phyloP scores from a whole-genome alignment of 139 green algal species.

The Ulvella scutata region DNA sequence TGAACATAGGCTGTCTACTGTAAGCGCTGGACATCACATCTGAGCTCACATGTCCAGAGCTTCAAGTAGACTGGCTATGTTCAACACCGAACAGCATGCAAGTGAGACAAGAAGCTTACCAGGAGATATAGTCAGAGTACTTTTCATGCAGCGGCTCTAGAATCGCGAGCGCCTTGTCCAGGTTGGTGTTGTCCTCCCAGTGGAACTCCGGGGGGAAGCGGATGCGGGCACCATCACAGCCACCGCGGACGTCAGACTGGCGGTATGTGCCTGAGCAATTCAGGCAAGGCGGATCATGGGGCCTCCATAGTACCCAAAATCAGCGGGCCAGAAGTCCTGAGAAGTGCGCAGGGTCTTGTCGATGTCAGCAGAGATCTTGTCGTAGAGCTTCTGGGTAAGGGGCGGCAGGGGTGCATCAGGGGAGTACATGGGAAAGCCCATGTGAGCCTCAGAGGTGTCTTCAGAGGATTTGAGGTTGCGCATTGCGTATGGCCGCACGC shows the following conservation, averaged over 20 bases:
- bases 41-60: too few relatives aligned
- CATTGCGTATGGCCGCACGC: too few relatives aligned
- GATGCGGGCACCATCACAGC: constrained; percentile 16
- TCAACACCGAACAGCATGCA: neutral
- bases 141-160: constrained; percentile 25
- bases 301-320: constrained; percentile 19
- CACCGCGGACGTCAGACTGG: constrained; percentile 18
- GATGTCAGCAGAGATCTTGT: constrained; percentile 14
- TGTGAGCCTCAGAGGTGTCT: too few relatives aligned
- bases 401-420: too few relatives aligned
- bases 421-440: too few relatives aligned
- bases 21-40: too few relatives aligned
- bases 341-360: neutral
- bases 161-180: constrained; percentile 20
- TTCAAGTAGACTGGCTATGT: too few relatives aligned
- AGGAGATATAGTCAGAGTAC: constrained; percentile 10
- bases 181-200: constrained; percentile 21
- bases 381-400: neutral
- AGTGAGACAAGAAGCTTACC: neutral
- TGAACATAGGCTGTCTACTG: too few relatives aligned
- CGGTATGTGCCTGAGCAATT: constrained; percentile 21
- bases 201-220: constrained; percentile 14
- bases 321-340: constrained; percentile 21
- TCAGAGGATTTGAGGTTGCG: too few relatives aligned
- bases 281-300: constrained; percentile 23